Evolutionary conservation across 2,329 filamentous ascomycete species (phyloP).

Genomic region (Drechslerella stenobrocha): DNA sequence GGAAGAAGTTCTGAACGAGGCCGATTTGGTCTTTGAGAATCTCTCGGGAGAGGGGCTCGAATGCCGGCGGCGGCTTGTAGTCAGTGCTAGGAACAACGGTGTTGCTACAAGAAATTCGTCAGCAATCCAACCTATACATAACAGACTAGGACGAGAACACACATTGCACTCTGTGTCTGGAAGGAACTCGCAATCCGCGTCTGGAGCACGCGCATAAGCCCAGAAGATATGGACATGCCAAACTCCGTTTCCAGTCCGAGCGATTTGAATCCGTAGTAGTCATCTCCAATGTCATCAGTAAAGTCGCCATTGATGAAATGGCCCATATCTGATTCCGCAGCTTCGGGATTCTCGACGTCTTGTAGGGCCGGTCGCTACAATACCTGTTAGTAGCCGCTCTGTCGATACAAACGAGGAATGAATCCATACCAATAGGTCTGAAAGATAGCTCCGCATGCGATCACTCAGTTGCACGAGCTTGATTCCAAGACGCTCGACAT

Average conservation of each 20-base stretch:
- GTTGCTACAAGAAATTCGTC: conserved; percentile 57
- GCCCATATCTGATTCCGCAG: conserved; percentile 95
- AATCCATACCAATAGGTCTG: conserved; percentile 71
- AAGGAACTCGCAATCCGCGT: conserved; percentile 84
- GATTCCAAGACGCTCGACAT: conserved; percentile 79
- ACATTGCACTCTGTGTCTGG: conserved; percentile 71
- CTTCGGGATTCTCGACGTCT: conserved; percentile 81
- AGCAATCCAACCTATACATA: conserved; percentile 12
- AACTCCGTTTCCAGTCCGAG: conserved; percentile 90
- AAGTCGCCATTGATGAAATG: conserved; percentile 97
- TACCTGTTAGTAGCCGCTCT: conserved; percentile 50
- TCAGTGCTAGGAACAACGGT: conserved; percentile 66
- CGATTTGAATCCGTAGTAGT: conserved; percentile 98
- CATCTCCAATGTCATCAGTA: conserved; percentile 94
- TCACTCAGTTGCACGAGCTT: conserved; percentile 87
- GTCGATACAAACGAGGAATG: neutral
- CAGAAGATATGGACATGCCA: conserved; percentile 81
- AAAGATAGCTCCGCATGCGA: conserved; percentile 86
- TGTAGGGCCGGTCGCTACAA: conserved; percentile 74
- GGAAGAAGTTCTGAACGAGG: conserved; percentile 87
- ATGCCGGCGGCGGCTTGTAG: conserved; percentile 69
- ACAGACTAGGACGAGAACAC: conserved; percentile 52
- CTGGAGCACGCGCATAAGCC: conserved; percentile 91
- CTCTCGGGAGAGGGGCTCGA: conserved; percentile 77
- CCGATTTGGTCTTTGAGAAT: conserved; percentile 80